phyloP scores from a whole-genome alignment of 2,329 filamentous ascomycete genomes.

The Emmonsia crescens region DNA sequence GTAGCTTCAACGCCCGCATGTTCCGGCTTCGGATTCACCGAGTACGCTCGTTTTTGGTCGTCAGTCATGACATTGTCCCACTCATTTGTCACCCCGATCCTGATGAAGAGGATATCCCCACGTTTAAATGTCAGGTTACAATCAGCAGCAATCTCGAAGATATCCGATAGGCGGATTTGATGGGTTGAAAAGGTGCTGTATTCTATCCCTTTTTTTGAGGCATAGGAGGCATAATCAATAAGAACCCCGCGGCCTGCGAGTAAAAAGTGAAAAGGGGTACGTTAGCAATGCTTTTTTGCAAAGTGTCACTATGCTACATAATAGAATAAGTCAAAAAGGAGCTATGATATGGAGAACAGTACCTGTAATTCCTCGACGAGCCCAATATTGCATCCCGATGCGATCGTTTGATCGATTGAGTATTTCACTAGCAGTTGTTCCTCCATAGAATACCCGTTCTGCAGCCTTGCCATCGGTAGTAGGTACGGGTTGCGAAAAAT shows the following conservation, averaged over 20 bases:
- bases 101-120: conserved; percentile 44
- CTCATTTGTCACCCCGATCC: conserved; percentile 33
- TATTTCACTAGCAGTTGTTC: conserved; percentile 38
- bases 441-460: conserved; percentile 40
- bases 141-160: conserved; percentile 32
- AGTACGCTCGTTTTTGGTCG: conserved; percentile 21
- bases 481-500: conserved; percentile 36
- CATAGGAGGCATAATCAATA: conserved; percentile 41
- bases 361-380: conserved; percentile 37
- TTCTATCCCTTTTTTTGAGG: conserved; percentile 28
- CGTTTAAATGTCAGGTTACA: conserved; percentile 34
- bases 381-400: conserved; percentile 43
- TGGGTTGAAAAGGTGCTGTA: conserved; percentile 35
- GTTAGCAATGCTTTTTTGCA: background rate
- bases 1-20: conserved; percentile 42
- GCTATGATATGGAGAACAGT: conserved; percentile 4
- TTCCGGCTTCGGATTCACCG: conserved; percentile 30
- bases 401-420: conserved; percentile 34
- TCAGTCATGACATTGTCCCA: conserved; percentile 32
- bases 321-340: background rate
- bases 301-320: background rate
- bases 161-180: conserved; percentile 25
- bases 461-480: conserved; percentile 18
- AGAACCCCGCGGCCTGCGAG: conserved; percentile 40
- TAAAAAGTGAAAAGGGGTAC: background rate